These are phyloP conservation scores for Piloderma croceum DNA, from an alignment of 768 basidiomycete genomes.

Conservation along the genomic window DNA sequence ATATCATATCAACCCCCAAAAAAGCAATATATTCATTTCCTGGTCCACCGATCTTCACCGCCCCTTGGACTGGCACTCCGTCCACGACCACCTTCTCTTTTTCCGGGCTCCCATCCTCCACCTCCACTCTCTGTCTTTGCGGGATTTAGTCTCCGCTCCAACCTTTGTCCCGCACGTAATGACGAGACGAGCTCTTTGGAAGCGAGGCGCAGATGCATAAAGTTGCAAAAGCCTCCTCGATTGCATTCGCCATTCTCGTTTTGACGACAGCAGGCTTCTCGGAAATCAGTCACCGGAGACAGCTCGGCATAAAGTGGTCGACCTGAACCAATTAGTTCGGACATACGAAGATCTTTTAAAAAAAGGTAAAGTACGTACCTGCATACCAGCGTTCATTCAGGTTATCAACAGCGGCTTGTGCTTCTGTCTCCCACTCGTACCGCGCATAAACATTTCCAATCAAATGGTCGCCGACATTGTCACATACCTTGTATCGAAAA, in stretches of 20 bases:
- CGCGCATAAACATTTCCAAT: conserved; percentile 97
- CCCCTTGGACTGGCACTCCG: conserved; percentile 76
- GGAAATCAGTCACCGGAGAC: conserved; percentile 96
- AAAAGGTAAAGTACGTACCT: conserved; percentile 44
- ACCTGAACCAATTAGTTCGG: conserved; percentile 40
- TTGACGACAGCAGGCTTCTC: conserved; percentile 97
- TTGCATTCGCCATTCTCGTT: conserved; percentile 99
- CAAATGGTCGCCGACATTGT: conserved; percentile 98
- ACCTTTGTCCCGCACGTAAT: conserved; percentile 73
- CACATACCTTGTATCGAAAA: conserved; percentile 73
- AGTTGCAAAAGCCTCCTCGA: conserved; percentile 97
- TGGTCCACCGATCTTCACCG: conserved; percentile 77
- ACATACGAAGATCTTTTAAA: neutral
- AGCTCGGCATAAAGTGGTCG: conserved; percentile 95
- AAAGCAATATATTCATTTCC: too few relatives aligned
- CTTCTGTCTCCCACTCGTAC: conserved; percentile 98
- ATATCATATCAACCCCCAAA: too few relatives aligned
- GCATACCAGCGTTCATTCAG: conserved; percentile 98
- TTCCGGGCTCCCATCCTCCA: conserved; percentile 82
- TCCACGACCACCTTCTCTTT: conserved; percentile 56
- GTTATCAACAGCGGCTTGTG: conserved; percentile 85
- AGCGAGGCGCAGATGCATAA: conserved; percentile 92
- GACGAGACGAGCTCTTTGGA: conserved; percentile 78
- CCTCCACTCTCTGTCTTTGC: conserved; percentile 55
- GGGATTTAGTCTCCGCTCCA: conserved; percentile 77